phyloP scores from a whole-genome alignment of 441 rosid species.

The Pelargonium exstipulatum region DNA sequence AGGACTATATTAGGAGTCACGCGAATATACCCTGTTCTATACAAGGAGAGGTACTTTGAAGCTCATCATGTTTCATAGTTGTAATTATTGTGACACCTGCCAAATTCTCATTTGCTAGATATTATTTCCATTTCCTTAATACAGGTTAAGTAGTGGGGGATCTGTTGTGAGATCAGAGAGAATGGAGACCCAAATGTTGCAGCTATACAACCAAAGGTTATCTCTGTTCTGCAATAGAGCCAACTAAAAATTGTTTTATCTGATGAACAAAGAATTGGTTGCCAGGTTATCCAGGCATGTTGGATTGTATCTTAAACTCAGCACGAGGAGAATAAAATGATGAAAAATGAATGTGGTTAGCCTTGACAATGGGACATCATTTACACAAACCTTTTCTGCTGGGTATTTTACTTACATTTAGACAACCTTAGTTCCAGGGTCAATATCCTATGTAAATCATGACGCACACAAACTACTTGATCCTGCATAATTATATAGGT shows the following conservation, averaged over 20 bases:
- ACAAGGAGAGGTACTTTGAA: constrained; percentile 73
- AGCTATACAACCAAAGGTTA: constrained; percentile 45
- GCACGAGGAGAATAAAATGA: neutral
- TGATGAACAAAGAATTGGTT: neutral
- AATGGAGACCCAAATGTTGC: constrained; percentile 57
- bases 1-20: constrained; percentile 75
- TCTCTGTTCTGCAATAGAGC: constrained; percentile 4
- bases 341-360: neutral
- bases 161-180: constrained; percentile 82
- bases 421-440: neutral
- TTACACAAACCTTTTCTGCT: neutral
- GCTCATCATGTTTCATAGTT: constrained; percentile 18
- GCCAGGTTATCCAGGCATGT: neutral
- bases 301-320: constrained; percentile 1
- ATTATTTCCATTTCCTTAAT: constrained; percentile 12
- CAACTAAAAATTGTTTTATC: neutral
- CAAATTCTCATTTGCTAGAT: constrained; percentile 16
- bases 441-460: neutral
- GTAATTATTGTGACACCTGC: constrained; percentile 20
- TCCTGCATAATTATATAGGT: neutral
- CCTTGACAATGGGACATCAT: neutral
- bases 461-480: neutral
- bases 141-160: constrained; percentile 53
- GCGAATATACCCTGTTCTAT: constrained; percentile 78
- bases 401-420: neutral